Evolutionary conservation across 75 land plant genomes (phyloP).

Genomic region (Selaginella tamariscina): DNA sequence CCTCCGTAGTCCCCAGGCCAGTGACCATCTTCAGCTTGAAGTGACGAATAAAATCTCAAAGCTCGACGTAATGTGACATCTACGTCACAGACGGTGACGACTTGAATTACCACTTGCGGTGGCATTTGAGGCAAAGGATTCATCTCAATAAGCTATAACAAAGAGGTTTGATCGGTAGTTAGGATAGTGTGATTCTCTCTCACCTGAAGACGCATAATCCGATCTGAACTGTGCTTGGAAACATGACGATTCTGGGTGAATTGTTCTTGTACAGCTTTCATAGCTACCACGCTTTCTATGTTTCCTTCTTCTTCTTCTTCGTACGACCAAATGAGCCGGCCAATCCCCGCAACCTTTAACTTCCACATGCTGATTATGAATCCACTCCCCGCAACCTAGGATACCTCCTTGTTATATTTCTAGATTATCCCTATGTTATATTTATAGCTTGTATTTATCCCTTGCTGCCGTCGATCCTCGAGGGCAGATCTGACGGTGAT

Average conservation of each 20-base stretch:
- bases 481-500: too few relatives aligned
- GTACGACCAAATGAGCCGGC: slow-evolving; percentile 73
- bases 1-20: slow-evolving; percentile 96
- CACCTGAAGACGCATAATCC: slow-evolving; percentile 76
- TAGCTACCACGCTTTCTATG: slow-evolving; percentile 39
- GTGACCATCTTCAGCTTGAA: slow-evolving; percentile 87
- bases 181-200: too few relatives aligned
- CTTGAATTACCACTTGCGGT: slow-evolving; percentile 38
- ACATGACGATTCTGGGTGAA: slow-evolving; percentile 38
- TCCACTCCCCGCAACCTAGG: too few relatives aligned
- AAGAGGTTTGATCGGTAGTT: too few relatives aligned
- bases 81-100: slow-evolving; percentile 44
- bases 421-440: too few relatives aligned
- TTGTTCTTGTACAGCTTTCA: slow-evolving; percentile 37
- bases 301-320: slow-evolving; percentile 41
- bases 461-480: too few relatives aligned
- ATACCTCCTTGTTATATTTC: too few relatives aligned
- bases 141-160: slow-evolving; percentile 46
- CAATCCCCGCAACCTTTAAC: slow-evolving; percentile 57
- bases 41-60: slow-evolving; percentile 36
- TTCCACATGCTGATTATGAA: slow-evolving; percentile 89
- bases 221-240: slow-evolving; percentile 50
- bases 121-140: slow-evolving; percentile 30
- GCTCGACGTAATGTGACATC: slow-evolving; percentile 42
- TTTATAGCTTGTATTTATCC: too few relatives aligned